These are phyloP conservation scores for Pilasporangium apinafurcum DNA, from an alignment of 352 stramenopile species.

Conservation along the genomic window DNA sequence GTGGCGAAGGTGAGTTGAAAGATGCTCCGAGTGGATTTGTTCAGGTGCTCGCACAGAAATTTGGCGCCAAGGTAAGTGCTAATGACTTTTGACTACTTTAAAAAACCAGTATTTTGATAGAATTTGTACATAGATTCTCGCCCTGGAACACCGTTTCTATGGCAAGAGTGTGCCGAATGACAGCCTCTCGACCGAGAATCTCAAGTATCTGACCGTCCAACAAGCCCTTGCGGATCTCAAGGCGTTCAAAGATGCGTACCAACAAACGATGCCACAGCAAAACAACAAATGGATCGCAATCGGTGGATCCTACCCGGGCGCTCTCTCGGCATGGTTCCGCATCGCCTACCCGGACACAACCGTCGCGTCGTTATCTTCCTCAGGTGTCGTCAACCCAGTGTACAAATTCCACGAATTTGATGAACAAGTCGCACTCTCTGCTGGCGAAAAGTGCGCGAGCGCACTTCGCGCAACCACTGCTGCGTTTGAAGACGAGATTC, in stretches of 20 bases:
- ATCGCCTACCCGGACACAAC: constrained; percentile 77
- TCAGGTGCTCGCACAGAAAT: constrained; percentile 63
- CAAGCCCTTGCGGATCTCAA: constrained; percentile 85
- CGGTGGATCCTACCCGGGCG: constrained; percentile 80
- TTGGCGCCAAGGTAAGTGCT: constrained; percentile 54
- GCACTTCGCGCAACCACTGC: constrained; percentile 52
- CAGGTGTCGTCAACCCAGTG: constrained; percentile 74
- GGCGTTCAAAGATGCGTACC: constrained; percentile 71
- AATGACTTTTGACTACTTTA: background rate
- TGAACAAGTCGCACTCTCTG: constrained; percentile 59
- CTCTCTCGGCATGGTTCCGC: constrained; percentile 75
- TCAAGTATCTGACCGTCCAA: constrained; percentile 73
- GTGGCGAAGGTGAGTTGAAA: constrained; percentile 66
- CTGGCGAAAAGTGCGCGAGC: constrained; percentile 48
- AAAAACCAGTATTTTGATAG: too few species aligned
- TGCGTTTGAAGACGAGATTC: constrained; percentile 63
- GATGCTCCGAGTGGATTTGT: constrained; percentile 59
- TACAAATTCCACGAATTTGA: constrained; percentile 83
- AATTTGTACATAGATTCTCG: constrained; percentile 43
- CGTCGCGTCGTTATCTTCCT: constrained; percentile 63
- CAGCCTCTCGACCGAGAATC: constrained; percentile 67
- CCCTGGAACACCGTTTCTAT: constrained; percentile 87
- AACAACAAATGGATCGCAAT: constrained; percentile 69
- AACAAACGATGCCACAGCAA: constrained; percentile 16
- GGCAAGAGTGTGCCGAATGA: constrained; percentile 77